A percentile compares a stretch with the other conserved stretches of the same genome.
Conservation (phyloP, 805 yeast genomes). For the Wickerhamomyces ciferrii region DNA sequence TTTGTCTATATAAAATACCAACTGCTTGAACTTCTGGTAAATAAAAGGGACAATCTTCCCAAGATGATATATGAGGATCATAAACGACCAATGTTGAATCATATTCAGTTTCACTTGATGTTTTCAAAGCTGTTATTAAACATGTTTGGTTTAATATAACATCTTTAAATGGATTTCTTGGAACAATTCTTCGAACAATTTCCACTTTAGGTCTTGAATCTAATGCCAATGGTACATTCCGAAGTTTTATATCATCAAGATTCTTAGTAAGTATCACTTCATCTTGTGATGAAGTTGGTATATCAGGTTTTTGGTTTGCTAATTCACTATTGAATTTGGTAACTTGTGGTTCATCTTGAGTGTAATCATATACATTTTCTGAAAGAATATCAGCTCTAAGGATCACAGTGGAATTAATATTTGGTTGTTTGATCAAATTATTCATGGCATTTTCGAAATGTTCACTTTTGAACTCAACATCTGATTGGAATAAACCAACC, state of each 20-base stretch:
- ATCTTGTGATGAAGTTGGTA: slow-evolving; percentile 17
- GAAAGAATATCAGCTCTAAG: slow-evolving; percentile 78
- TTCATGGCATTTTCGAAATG: slow-evolving; percentile 77
- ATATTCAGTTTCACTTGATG: slow-evolving; percentile 15
- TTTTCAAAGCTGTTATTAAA: slow-evolving; percentile 34
- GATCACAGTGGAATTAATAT: slow-evolving; percentile 87
- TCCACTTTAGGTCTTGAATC: slow-evolving; percentile 35
- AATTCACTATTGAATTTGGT: slow-evolving; percentile 20
- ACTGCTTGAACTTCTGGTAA: slow-evolving; percentile 83
- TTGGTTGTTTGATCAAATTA: slow-evolving; percentile 76
- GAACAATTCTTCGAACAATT: slow-evolving; percentile 81
- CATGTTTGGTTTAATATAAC: slow-evolving; percentile 83
- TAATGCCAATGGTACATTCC: slow-evolving; percentile 21
- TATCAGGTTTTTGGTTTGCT: slow-evolving; percentile 26
- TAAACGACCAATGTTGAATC: slow-evolving; percentile 59
- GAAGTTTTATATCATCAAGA: slow-evolving; percentile 37
- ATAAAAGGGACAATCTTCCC: slow-evolving; percentile 75
- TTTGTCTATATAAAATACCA: slow-evolving; percentile 49
- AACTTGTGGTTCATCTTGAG: slow-evolving; percentile 18
- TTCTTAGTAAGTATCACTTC: slow-evolving; percentile 23
- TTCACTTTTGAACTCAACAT: slow-evolving; percentile 40
- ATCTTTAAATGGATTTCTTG: slow-evolving; percentile 87
- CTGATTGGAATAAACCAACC: slow-evolving; percentile 51
- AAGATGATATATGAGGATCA: slow-evolving; percentile 62
- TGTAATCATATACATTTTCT: slow-evolving; percentile 38